These are phyloP conservation scores for Phyllosticta citrichinensis DNA, from an alignment of 2,329 filamentous ascomycete genomes.

Conservation along the genomic window DNA sequence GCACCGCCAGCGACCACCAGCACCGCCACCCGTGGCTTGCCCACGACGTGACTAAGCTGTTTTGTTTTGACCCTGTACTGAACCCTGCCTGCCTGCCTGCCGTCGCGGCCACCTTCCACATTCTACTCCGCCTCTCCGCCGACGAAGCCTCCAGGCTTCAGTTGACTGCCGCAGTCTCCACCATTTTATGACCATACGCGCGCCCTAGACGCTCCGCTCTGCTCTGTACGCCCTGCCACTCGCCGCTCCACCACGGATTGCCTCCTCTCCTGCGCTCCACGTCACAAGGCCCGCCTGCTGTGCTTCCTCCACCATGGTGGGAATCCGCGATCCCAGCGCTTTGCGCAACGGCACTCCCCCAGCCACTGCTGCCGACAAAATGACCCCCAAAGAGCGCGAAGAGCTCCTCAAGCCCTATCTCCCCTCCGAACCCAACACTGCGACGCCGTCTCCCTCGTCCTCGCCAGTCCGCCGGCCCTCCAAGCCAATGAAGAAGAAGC, in stretches of 20 bases:
- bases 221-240: not conserved
- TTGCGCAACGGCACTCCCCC: conserved; percentile 26
- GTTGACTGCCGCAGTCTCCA: too few species aligned
- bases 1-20: too few species aligned
- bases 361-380: conserved; percentile 31
- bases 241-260: not conserved
- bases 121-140: not conserved
- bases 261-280: not conserved
- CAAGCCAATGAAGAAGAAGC: conserved; percentile 13
- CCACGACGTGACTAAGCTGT: too few species aligned
- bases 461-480: conserved; percentile 2
- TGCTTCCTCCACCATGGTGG: conserved; percentile 13
- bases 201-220: not conserved
- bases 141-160: not conserved
- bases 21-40: too few species aligned
- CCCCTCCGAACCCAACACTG: conserved; percentile 26
- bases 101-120: not conserved
- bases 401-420: conserved; percentile 43
- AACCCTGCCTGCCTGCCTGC: not conserved
- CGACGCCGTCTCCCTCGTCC: not conserved
- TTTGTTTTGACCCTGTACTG: too few species aligned
- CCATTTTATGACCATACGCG: not conserved
- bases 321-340: conserved; percentile 21
- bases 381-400: conserved; percentile 37
- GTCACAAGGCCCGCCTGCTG: not conserved